Percentiles rank a stretch among this genome's conserved stretches.
Evolutionary conservation across 2,329 filamentous ascomycete species (phyloP).

Genomic region (Nakataea oryzae): DNA sequence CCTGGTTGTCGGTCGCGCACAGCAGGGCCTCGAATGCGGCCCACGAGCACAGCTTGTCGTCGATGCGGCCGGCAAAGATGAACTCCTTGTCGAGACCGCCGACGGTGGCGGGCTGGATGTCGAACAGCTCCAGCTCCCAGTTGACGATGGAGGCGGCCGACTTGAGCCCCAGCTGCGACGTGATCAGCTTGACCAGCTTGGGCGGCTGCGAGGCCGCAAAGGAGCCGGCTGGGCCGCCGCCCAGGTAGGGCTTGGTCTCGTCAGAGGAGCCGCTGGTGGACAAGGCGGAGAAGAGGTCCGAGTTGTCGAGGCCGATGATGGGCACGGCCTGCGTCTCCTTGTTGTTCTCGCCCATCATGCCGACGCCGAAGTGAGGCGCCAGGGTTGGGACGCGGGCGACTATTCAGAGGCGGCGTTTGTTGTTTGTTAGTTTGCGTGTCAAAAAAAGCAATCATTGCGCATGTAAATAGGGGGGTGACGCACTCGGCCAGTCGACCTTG

Average conservation of each 20-base stretch:
- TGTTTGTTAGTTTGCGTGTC: neutral
- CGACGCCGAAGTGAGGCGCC: slow-evolving; percentile 85
- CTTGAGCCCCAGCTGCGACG: slow-evolving; percentile 62
- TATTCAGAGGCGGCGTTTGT: slow-evolving; percentile 6
- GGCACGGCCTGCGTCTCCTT: slow-evolving; percentile 89
- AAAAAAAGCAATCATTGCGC: slow-evolving; percentile 7
- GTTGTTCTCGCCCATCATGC: slow-evolving; percentile 59
- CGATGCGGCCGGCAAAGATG: slow-evolving; percentile 89
- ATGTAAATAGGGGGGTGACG: neutral
- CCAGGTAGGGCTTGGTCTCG: slow-evolving; percentile 23
- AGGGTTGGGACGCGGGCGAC: slow-evolving; percentile 84
- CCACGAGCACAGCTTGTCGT: slow-evolving; percentile 97
- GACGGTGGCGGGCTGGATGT: slow-evolving; percentile 73
- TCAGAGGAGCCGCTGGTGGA: slow-evolving; percentile 16
- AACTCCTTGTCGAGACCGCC: slow-evolving; percentile 85
- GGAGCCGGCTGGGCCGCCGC: slow-evolving; percentile 45
- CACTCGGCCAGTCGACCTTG: slow-evolving; percentile 82
- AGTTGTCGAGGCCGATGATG: slow-evolving; percentile 79
- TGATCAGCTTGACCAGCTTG: slow-evolving; percentile 73
- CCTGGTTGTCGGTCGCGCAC: slow-evolving; percentile 46
- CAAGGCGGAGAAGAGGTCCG: slow-evolving; percentile 34
- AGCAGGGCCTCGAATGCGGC: slow-evolving; percentile 78
- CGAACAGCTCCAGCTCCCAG: slow-evolving; percentile 96
- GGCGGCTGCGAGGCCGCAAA: slow-evolving; percentile 81
- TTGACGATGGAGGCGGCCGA: slow-evolving; percentile 71